These are phyloP conservation scores for Phaeosphaeria sp. DNA, from an alignment of 2,329 filamentous ascomycete genomes.

Conservation along the genomic window DNA sequence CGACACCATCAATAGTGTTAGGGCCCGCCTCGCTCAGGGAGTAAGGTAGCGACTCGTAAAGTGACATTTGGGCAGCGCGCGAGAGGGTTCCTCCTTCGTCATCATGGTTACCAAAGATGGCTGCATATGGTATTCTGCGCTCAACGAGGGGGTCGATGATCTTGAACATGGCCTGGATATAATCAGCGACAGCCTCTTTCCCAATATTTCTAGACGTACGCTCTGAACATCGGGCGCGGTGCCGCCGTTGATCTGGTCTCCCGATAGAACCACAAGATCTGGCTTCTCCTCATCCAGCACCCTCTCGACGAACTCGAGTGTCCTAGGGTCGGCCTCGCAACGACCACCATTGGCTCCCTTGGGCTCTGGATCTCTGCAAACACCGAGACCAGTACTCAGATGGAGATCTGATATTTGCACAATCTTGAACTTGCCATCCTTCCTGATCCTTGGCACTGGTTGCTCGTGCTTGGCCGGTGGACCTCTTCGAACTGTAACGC, in stretches of 20 bases:
- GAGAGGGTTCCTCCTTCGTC: constrained; percentile 84
- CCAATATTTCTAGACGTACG: constrained; percentile 57
- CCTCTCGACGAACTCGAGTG: constrained; percentile 83
- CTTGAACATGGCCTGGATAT: constrained; percentile 82
- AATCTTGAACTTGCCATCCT: constrained; percentile 96
- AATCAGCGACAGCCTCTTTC: constrained; percentile 11
- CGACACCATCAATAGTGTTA: constrained; percentile 83
- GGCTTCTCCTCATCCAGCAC: constrained; percentile 93
- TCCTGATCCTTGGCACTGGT: constrained; percentile 77
- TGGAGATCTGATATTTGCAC: constrained; percentile 96
- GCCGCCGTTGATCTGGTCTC: constrained; percentile 95
- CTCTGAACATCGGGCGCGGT: constrained; percentile 90
- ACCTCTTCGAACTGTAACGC: constrained; percentile 81
- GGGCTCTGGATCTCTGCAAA: constrained; percentile 86
- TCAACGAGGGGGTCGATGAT: constrained; percentile 83
- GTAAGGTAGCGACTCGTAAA: constrained; percentile 86
- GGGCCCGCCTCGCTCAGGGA: constrained; percentile 87
- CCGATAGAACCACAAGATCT: constrained; percentile 87
- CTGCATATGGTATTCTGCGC: constrained; percentile 88
- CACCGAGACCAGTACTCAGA: constrained; percentile 85
- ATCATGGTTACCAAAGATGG: constrained; percentile 97
- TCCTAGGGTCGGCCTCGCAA: constrained; percentile 91
- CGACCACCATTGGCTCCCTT: constrained; percentile 72
- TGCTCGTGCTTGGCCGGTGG: constrained; percentile 68
- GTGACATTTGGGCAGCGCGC: constrained; percentile 79